Conservation (phyloP, 2,329 filamentous ascomycete species). For the Pezicula rhizophila region DNA sequence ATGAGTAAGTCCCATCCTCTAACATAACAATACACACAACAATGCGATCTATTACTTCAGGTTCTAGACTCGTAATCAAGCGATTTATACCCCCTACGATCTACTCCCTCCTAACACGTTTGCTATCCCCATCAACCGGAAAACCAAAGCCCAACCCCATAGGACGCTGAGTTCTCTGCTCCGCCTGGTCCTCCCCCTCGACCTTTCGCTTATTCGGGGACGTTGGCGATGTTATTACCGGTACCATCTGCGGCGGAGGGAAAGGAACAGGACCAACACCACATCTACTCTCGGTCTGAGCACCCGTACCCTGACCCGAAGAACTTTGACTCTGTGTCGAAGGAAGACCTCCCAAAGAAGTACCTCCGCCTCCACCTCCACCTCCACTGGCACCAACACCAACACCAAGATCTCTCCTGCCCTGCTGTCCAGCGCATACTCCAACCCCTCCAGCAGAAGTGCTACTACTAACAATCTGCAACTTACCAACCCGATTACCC, state of each 20-base stretch:
- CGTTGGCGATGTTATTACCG: too few relatives aligned
- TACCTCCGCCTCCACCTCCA: neutral
- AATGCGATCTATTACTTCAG: too few relatives aligned
- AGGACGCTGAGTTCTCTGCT: slow-evolving; percentile 6
- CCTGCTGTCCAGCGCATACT: neutral
- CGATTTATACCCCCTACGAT: slow-evolving; percentile 1
- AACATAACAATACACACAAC: too few relatives aligned
- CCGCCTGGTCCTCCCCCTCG: slow-evolving; percentile 1
- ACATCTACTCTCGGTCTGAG: too few relatives aligned
- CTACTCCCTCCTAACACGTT: slow-evolving; percentile 7
- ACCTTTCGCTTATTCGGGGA: neutral
- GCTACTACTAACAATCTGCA: neutral
- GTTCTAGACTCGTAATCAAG: too few relatives aligned
- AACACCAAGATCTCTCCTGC: neutral
- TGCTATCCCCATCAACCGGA: slow-evolving; percentile 6
- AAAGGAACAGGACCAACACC: too few relatives aligned
- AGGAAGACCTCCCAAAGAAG: neutral
- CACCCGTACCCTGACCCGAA: too few relatives aligned
- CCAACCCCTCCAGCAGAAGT: neutral
- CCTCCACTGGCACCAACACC: neutral
- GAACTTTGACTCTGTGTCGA: too few relatives aligned
- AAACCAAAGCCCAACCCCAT: slow-evolving; percentile 1
- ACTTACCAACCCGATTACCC: slow-evolving; percentile 37
- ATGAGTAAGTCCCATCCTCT: too few relatives aligned
- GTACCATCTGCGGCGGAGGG: too few relatives aligned